Conservation (phyloP, 768 basidiomycete genomes). For the Pholiota conissans region DNA sequence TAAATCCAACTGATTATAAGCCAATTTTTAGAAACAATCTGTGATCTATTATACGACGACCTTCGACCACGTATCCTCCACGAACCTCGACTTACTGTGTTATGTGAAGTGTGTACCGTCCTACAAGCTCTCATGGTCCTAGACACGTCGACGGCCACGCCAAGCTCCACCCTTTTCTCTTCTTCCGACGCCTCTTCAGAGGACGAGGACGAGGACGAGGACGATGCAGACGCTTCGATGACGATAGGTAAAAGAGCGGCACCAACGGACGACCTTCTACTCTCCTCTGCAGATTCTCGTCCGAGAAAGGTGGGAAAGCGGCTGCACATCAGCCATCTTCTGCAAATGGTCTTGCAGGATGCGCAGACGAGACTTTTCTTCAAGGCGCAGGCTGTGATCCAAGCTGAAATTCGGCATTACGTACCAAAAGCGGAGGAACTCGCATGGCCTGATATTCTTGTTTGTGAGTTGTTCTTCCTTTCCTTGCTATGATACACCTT, state of each 20-base stretch:
- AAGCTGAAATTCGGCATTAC: slow-evolving; percentile 86
- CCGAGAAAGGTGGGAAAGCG: slow-evolving; percentile 31
- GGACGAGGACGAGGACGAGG: slow-evolving; percentile 30
- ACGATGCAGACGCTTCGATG: slow-evolving; percentile 7
- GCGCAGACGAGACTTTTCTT: slow-evolving; percentile 96
- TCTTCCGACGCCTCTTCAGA: slow-evolving; percentile 7
- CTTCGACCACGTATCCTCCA: slow-evolving; percentile 94
- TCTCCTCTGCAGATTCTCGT: neutral
- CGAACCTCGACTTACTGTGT: slow-evolving; percentile 80
- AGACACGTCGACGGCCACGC: slow-evolving; percentile 51
- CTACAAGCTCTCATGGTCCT: slow-evolving; percentile 95
- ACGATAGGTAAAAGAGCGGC: too few species aligned
- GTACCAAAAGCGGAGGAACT: slow-evolving; percentile 77
- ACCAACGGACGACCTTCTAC: too few species aligned
- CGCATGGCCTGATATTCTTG: slow-evolving; percentile 82
- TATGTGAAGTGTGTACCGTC: slow-evolving; percentile 96
- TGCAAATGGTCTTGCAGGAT: slow-evolving; percentile 92
- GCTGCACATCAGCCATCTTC: slow-evolving; percentile 77
- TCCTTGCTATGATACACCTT: slow-evolving; percentile 1
- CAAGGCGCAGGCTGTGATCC: slow-evolving; percentile 91
- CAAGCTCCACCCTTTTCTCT: slow-evolving; percentile 11
- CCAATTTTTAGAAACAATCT: slow-evolving; percentile 86
- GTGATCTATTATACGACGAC: slow-evolving; percentile 94
- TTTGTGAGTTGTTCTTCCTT: slow-evolving; percentile 48
- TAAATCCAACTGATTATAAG: slow-evolving; percentile 41